A percentile compares a stretch with the other conserved stretches of the same genome.
Evolutionary conservation across 2,329 filamentous ascomycete species (phyloP).

Genomic region (Sporothrix dimorphospora): DNA sequence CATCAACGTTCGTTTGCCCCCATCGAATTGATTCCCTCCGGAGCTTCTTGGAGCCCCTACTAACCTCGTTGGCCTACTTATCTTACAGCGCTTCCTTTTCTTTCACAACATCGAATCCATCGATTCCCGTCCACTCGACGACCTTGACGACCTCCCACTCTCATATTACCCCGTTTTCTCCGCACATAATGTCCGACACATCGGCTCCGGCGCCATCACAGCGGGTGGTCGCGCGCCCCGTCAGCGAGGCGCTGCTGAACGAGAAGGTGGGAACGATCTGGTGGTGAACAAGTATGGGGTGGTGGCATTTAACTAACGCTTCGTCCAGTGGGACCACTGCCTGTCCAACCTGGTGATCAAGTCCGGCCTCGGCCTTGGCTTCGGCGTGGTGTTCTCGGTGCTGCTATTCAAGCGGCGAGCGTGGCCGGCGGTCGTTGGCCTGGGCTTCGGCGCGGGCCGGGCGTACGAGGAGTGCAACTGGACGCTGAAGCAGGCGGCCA

Average conservation of each 20-base stretch:
- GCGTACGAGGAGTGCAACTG: slow-evolving; percentile 99
- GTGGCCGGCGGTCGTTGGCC: slow-evolving; percentile 93
- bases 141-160: not conserved
- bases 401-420: slow-evolving; percentile 97
- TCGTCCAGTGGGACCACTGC: slow-evolving; percentile 98
- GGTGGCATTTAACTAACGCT: too few species aligned
- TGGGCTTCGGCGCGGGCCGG: slow-evolving; percentile 92
- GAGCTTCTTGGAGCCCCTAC: not conserved
- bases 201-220: slow-evolving; percentile 59
- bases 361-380: slow-evolving; percentile 91
- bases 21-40: not conserved
- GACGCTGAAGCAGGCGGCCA: slow-evolving; percentile 65
- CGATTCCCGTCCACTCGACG: not conserved
- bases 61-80: not conserved
- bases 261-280: slow-evolving; percentile 75
- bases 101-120: not conserved
- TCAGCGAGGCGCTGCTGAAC: slow-evolving; percentile 97
- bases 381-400: slow-evolving; percentile 98
- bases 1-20: slow-evolving; percentile 4
- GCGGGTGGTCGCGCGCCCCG: slow-evolving; percentile 73
- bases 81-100: not conserved
- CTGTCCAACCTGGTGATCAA: slow-evolving; percentile 97
- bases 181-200: slow-evolving; percentile 56
- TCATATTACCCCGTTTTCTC: slow-evolving; percentile 5
- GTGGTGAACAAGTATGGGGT: too few species aligned